Evolutionary conservation across 2,329 filamentous ascomycete genomes (phyloP).

Genomic region (Ophiocordyceps camponoti-rufipedis): DNA sequence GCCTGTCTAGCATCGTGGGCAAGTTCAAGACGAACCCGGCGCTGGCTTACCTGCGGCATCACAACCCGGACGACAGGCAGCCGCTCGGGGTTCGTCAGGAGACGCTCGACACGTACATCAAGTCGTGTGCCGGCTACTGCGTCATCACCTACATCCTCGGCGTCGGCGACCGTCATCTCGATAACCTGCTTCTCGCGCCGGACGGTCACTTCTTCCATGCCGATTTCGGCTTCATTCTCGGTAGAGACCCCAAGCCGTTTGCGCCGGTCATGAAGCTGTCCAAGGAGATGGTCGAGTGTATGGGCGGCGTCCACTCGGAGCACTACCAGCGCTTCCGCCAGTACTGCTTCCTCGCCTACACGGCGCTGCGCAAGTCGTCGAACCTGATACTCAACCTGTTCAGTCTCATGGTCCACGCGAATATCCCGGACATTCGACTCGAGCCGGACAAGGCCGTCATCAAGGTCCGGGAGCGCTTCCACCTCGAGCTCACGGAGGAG

Average conservation of each 20-base stretch:
- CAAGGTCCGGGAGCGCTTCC: constrained; percentile 90
- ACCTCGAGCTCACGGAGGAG: constrained; percentile 78
- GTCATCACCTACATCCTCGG: constrained; percentile 97
- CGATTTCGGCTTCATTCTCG: constrained; percentile 95
- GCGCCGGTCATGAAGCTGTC: constrained; percentile 93
- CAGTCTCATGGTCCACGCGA: constrained; percentile 91
- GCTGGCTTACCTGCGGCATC: constrained; percentile 67
- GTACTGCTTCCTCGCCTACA: constrained; percentile 91
- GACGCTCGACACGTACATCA: constrained; percentile 85
- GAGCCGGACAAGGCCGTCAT: constrained; percentile 87
- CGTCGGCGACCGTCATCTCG: constrained; percentile 86
- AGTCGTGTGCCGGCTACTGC: constrained; percentile 92
- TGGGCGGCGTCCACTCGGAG: constrained; percentile 69
- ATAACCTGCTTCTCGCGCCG: constrained; percentile 82
- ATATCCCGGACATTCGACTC: constrained; percentile 85
- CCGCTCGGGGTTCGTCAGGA: constrained; percentile 80
- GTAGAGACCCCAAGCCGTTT: constrained; percentile 92
- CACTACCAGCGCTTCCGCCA: constrained; percentile 84
- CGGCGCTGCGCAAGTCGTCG: constrained; percentile 71
- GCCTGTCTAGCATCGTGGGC: constrained; percentile 62
- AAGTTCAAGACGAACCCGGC: constrained; percentile 62
- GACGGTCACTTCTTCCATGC: constrained; percentile 95
- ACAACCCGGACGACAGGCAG: constrained; percentile 72
- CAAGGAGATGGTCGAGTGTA: constrained; percentile 96
- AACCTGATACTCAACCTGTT: constrained; percentile 92